phyloP scores from a whole-genome alignment of 306 rosid genomes.

The Pyrus pyrifolia region DNA sequence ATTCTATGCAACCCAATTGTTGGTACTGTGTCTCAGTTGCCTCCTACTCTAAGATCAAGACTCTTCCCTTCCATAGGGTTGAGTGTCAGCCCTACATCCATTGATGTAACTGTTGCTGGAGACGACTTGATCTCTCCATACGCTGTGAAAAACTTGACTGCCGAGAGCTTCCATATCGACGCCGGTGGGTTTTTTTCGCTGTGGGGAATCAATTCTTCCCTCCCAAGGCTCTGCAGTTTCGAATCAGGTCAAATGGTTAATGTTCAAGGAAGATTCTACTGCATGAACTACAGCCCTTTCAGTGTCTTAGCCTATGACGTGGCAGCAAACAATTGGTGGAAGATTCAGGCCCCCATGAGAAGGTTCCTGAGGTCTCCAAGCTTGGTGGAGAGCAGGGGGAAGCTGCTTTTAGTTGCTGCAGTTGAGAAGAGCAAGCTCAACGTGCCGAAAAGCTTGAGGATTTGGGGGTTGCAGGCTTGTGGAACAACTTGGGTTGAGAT shows the following conservation, averaged over 20 bases:
- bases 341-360: slow-evolving; percentile 90
- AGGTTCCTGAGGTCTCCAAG: slow-evolving; percentile 68
- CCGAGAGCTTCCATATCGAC: slow-evolving; percentile 82
- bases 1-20: slow-evolving; percentile 76
- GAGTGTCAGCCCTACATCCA: slow-evolving; percentile 48
- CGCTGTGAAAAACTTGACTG: slow-evolving; percentile 78
- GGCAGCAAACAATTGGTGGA: slow-evolving; percentile 55
- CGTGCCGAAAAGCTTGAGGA: slow-evolving; percentile 75
- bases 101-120: slow-evolving; percentile 70
- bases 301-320: slow-evolving; percentile 62
- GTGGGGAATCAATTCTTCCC: slow-evolving; percentile 67
- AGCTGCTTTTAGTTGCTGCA: slow-evolving; percentile 57
- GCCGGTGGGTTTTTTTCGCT: slow-evolving; percentile 72
- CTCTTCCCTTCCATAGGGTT: slow-evolving; percentile 87
- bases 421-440: slow-evolving; percentile 91
- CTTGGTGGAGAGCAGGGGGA: slow-evolving; percentile 62
- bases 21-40: slow-evolving; percentile 60
- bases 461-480: slow-evolving; percentile 72
- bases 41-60: slow-evolving; percentile 65
- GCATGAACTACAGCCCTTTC: slow-evolving; percentile 90
- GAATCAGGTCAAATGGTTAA: slow-evolving; percentile 73
- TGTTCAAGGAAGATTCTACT: slow-evolving; percentile 57
- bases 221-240: slow-evolving; percentile 78
- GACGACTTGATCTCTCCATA: slow-evolving; percentile 93
- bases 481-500: slow-evolving; percentile 82